Base-by-base conservation (phyloP, 2,329 filamentous ascomycete genomes). In the Epichloe sylvatica region DNA sequence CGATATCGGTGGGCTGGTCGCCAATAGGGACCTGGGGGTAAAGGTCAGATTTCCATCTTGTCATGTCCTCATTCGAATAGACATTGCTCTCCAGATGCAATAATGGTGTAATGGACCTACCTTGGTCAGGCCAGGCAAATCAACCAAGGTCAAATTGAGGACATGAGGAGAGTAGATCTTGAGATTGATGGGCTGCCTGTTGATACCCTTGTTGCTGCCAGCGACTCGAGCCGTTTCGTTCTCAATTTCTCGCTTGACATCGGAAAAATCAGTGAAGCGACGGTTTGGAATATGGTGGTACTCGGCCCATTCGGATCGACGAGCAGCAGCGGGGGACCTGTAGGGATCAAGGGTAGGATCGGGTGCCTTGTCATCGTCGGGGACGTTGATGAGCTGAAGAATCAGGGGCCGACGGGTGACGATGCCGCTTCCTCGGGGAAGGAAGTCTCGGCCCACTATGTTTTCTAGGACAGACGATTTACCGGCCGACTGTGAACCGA, bases 401-500 rank as follows among this genome's bases (percentile, higher is more conserved):
- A 98, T 96, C 60, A 98, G 77, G 51, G 92, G 92, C 62, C 92
- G 80, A 54, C 92, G 80, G 51, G 92, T 98, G 55, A 96, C 90
- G 67, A 98, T 97, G 66, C 92, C 92, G 65, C 88, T 94, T 62
- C 92, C 92, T 66, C 92, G 85, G 52, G 92, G 92, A 49, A 98
- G 76, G 68, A 98, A 98, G 70, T 98, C 92, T 69, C 91, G 81
- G 61, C 92, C 92, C 62, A 98, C 92, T 59, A 98, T 95, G 69
- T 98, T 98, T 72, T 98, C 92, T 55, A 98, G 83, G 25, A 98
- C 92, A 7, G 92, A 97, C 15, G 91, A 97, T 73, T 98, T 98
- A 64, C 92, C 92, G 50, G 92, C 94, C 11, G 92, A 97, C 71
- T 98, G 92, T 53, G 92, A 98, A 55, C 92, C 92, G 60, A 98